Conservation (phyloP, 768 basidiomycete genomes). For the Suillus subaureus region DNA sequence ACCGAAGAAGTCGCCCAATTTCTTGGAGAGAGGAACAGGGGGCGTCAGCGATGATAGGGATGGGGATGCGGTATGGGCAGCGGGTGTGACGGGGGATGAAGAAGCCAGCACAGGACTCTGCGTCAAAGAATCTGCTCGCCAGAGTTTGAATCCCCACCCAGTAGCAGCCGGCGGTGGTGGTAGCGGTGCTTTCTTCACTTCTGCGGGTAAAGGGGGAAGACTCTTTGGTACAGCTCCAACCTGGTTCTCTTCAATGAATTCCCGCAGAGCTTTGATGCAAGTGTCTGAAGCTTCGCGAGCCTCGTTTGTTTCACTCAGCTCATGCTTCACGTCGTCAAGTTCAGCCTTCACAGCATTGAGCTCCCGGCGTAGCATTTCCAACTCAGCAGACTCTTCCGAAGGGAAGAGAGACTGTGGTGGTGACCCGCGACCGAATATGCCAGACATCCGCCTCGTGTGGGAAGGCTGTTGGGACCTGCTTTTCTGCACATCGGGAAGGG, state of each 20-base stretch:
- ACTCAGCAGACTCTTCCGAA: slow-evolving; percentile 41
- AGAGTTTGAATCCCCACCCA: slow-evolving; percentile 74
- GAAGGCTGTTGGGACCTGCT: slow-evolving; percentile 26
- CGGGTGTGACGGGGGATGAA: slow-evolving; percentile 15
- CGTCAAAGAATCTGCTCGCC: slow-evolving; percentile 47
- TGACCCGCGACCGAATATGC: slow-evolving; percentile 53
- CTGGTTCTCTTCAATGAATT: slow-evolving; percentile 78
- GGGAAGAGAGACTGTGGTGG: slow-evolving; percentile 42
- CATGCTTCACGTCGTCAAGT: slow-evolving; percentile 63
- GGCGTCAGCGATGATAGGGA: slow-evolving; percentile 26
- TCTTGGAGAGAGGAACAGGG: slow-evolving; percentile 56
- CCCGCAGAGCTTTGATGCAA: slow-evolving; percentile 79
- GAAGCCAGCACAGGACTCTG: slow-evolving; percentile 28
- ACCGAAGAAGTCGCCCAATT: slow-evolving; percentile 73
- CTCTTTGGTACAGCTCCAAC: slow-evolving; percentile 45
- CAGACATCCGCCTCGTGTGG: slow-evolving; percentile 47
- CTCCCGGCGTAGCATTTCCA: slow-evolving; percentile 64
- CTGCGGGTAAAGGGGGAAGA: slow-evolving; percentile 27
- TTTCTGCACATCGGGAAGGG: slow-evolving; percentile 28
- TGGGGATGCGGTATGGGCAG: slow-evolving; percentile 20
- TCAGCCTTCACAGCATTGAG: slow-evolving; percentile 56
- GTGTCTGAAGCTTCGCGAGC: slow-evolving; percentile 86
- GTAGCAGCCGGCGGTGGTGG: slow-evolving; percentile 33
- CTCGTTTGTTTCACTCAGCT: slow-evolving; percentile 78
- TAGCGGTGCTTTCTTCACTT: slow-evolving; percentile 31